These are phyloP conservation scores for Volvox carteri DNA, from an alignment of 163 green algal genomes.

Conservation along the genomic window DNA sequence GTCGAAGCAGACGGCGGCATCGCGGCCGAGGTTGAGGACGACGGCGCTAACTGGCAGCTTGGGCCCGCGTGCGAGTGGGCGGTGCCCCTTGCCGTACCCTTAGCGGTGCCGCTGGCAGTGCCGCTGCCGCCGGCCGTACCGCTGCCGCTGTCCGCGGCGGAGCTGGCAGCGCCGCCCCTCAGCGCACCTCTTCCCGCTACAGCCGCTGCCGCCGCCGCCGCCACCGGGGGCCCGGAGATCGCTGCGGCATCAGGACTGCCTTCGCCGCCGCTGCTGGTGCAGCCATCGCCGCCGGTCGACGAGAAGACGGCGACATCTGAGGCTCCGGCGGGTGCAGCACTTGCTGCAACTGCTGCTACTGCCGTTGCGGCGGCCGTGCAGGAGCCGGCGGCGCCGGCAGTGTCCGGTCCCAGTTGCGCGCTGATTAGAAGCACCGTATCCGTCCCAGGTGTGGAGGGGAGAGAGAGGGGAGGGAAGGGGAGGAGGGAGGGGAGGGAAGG, in stretches of 20 bases:
- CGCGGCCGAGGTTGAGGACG: neutral
- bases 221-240: too few species aligned
- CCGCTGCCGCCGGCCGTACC: slow-evolving; percentile 27
- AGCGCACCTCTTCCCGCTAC: neutral
- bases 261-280: neutral
- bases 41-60: slow-evolving; percentile 42
- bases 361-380: too few species aligned
- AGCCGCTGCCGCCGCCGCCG: neutral
- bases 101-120: slow-evolving; percentile 42
- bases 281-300: neutral
- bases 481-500: too few species aligned
- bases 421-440: neutral
- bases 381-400: too few species aligned
- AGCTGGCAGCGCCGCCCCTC: slow-evolving; percentile 46
- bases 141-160: slow-evolving; percentile 48
- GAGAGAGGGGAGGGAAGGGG: too few species aligned
- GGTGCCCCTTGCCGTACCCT: slow-evolving; percentile 40
- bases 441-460: neutral
- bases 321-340: too few species aligned
- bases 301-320: too few species aligned
- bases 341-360: too few species aligned
- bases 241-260: too few species aligned
- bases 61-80: slow-evolving; percentile 48
- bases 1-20: neutral
- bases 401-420: too few species aligned